A percentile compares a stretch with the other conserved stretches of the same genome.
Evolutionary conservation across 805 yeast genomes (phyloP).

Genomic region (Suhomyces prunicola): DNA sequence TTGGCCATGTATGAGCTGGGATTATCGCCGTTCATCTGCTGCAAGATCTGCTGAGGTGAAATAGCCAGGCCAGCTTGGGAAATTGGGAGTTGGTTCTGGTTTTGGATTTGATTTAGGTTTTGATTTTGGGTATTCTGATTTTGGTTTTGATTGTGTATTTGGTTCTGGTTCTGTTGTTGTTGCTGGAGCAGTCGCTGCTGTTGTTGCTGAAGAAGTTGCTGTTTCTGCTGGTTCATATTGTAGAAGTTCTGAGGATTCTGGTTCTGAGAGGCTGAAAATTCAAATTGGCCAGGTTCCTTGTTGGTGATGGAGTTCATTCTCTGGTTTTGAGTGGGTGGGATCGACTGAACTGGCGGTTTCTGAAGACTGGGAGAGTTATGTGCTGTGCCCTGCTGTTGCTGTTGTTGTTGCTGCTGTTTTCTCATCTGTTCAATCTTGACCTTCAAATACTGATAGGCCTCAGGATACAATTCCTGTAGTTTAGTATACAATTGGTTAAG

Average conservation of each 20-base stretch:
- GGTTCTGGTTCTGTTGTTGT: conserved; percentile 4
- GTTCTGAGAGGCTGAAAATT: not conserved
- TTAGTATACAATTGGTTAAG: conserved; percentile 45
- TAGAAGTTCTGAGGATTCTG: not conserved
- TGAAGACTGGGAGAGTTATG: not conserved
- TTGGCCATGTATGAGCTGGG: not conserved
- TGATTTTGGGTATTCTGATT: conserved; percentile 7
- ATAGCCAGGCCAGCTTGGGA: conserved; percentile 16
- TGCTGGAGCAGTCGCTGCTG: conserved; percentile 11
- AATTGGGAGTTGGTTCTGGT: not conserved
- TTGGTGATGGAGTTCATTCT: conserved; percentile 7
- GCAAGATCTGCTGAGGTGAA: conserved; percentile 40
- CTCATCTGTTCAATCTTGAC: conserved; percentile 39
- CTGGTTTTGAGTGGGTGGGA: conserved; percentile 9
- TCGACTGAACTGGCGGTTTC: conserved; percentile 6
- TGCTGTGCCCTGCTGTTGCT: conserved; percentile 5
- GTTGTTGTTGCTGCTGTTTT: conserved; percentile 24
- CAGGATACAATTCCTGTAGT: conserved; percentile 51
- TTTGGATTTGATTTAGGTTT: not conserved
- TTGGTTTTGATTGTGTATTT: not conserved
- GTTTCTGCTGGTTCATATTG: conserved; percentile 18
- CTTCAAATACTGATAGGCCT: conserved; percentile 45
- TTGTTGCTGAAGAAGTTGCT: conserved; percentile 11
- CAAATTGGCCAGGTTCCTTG: conserved; percentile 5
- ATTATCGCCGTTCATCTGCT: conserved; percentile 22